Conservation (phyloP, 352 stramenopile species). For the Aphanomyces invadans region DNA sequence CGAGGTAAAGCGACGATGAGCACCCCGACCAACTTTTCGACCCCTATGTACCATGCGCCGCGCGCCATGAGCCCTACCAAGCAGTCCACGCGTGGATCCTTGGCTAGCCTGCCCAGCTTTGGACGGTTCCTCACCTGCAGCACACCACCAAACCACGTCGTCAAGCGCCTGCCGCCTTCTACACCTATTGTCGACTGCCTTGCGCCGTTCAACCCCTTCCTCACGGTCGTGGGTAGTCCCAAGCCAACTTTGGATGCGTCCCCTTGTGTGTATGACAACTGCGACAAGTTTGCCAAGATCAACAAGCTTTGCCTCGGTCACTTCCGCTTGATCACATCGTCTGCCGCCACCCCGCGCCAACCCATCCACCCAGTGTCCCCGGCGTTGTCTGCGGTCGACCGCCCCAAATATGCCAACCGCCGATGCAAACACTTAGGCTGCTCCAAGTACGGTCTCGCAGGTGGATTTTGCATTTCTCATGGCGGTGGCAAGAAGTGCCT, state of each 20-base stretch:
- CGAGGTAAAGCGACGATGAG: neutral
- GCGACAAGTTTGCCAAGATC: conserved; percentile 58
- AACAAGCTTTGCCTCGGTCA: conserved; percentile 58
- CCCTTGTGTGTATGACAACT: conserved; percentile 22
- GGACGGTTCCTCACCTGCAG: neutral
- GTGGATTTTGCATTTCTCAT: conserved; percentile 56
- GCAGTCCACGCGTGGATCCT: neutral
- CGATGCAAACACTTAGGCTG: conserved; percentile 45
- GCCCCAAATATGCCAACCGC: conserved; percentile 19
- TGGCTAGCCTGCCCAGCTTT: neutral
- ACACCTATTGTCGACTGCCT: neutral
- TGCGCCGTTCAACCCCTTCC: neutral
- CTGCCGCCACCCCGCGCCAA: neutral
- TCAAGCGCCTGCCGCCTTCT: neutral
- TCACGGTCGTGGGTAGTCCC: neutral
- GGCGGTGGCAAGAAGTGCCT: conserved; percentile 64
- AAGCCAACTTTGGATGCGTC: neutral
- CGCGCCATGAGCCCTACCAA: conserved; percentile 6
- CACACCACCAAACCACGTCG: neutral
- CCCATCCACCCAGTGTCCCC: neutral
- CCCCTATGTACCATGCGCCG: neutral
- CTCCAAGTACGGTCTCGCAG: conserved; percentile 51
- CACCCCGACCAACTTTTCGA: neutral
- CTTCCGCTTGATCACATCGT: conserved; percentile 30
- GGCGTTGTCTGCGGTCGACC: neutral